Base-by-base conservation (phyloP, 441 rosid genomes). In the Pelargonium citronellum region DNA sequence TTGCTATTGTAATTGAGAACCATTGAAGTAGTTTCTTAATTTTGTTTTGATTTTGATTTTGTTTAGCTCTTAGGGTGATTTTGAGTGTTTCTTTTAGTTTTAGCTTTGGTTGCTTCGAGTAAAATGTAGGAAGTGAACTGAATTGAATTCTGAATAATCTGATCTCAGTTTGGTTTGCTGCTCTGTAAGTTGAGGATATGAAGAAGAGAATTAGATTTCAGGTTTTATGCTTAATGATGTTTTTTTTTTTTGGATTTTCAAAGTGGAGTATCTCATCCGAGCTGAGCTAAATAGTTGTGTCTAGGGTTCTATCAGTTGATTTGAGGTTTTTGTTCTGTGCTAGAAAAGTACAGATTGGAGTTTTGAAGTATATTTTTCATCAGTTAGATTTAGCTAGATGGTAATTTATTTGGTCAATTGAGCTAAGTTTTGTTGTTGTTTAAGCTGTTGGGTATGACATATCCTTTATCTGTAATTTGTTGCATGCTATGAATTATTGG, bases 1-100 rank as follows among this genome's bases (percentile, higher is more conserved):
- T 63, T 65, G 7, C 51, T 43, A 8, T 68, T 77, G 16, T 53
- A 22, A 55, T 65, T 30, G 51, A 27, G 60, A 51, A 13, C 58
- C 15, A n/a, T 7, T 10, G 22, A 7, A 37, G 66, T 71, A 22
- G 60, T 11, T 10, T 30, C 39, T 75, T 19, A 19, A 37, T 22
- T 15, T 15, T 62, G 2, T 39, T 17, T 13, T 46, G 44, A 61
- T 69, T 76, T 71, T 68, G 57, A 49, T 3, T 13, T 13, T 34
- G 6, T 34, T 34, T 34, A 34, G 39, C 39, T 34, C 17, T 51
- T n/a, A 4, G 16, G 58, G 57, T n/a, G 0, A 49, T 2, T 49
- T 13, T 49, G 57, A 49, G n/a, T 13, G 57, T 49, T 49, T 5
- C 1, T 49, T 49, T 3, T 5, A 49, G 58, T n/a, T 15, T 2